phyloP scores from a whole-genome alignment of 2,329 filamentous ascomycete species.

The Stachybotrys chartarum region DNA sequence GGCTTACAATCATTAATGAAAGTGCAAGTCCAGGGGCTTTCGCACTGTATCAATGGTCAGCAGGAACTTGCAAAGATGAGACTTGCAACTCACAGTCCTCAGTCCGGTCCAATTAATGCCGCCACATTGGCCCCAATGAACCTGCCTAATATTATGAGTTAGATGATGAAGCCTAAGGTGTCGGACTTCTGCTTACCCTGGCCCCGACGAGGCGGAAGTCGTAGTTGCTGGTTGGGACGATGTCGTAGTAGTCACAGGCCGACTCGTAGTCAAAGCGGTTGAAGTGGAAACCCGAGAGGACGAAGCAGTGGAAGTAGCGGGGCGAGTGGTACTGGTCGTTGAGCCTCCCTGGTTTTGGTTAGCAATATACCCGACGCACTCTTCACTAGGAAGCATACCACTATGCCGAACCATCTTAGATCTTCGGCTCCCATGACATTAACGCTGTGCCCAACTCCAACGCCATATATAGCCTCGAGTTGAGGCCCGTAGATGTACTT shows the following conservation, averaged over 20 bases:
- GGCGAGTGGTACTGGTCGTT: not conserved
- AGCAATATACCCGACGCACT: not conserved
- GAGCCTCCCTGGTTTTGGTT: not conserved
- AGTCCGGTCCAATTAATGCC: conserved; percentile 8
- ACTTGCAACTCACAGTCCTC: conserved; percentile 2
- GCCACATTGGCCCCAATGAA: conserved; percentile 12
- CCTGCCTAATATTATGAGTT: conserved; percentile 3
- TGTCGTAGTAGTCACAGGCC: conserved; percentile 1
- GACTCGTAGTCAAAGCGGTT: not conserved
- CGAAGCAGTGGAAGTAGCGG: not conserved
- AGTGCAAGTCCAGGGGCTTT: conserved; percentile 6
- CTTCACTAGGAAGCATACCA: conserved; percentile 2
- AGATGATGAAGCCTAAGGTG: not conserved
- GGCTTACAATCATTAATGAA: conserved; percentile 11
- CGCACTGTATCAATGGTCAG: conserved; percentile 6
- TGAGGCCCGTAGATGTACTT: conserved; percentile 30
- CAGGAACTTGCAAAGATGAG: not conserved
- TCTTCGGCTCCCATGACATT: conserved; percentile 10
- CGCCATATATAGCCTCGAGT: conserved; percentile 9
- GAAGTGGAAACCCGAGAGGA: not conserved
- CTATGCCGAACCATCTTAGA: conserved; percentile 10
- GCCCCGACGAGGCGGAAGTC: not conserved
- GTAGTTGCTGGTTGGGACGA: not conserved
- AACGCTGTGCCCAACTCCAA: conserved; percentile 9
- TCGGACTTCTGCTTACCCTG: not conserved